Conservation (phyloP, 306 rosid genomes). For the Sindora glabra region DNA sequence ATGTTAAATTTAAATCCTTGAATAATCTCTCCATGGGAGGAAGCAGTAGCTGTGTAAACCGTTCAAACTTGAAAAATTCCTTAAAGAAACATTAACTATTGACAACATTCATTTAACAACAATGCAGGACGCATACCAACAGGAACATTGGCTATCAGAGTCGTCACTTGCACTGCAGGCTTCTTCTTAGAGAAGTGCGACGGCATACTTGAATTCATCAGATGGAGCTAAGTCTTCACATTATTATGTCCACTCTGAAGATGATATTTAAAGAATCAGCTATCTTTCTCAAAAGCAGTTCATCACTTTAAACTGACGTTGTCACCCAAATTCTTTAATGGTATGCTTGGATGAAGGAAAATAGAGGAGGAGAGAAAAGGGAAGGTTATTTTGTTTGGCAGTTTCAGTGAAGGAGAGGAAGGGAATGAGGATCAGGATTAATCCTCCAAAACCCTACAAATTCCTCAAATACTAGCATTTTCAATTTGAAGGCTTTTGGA, state of each 20-base stretch:
- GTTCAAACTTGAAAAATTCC: conserved; percentile 3
- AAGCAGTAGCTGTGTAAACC: background rate
- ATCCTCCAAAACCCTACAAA: too few relatives aligned
- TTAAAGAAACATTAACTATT: conserved; percentile 1
- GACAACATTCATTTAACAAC: too few relatives aligned
- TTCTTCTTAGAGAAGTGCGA: conserved; percentile 16
- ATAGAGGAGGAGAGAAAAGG: too few relatives aligned
- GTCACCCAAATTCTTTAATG: background rate
- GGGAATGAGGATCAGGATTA: too few relatives aligned
- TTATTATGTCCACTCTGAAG: conserved; percentile 31
- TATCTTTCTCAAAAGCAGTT: background rate
- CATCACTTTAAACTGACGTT: background rate
- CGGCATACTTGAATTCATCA: background rate
- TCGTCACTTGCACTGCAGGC: conserved; percentile 65
- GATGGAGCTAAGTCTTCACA: conserved; percentile 14
- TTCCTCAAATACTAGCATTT: too few relatives aligned
- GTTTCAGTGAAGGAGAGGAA: too few relatives aligned
- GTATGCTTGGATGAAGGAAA: too few relatives aligned
- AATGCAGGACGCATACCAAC: conserved; percentile 86
- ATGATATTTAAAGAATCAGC: conserved; percentile 15
- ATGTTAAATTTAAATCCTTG: too few relatives aligned
- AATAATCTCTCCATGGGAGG: background rate
- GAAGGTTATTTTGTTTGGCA: too few relatives aligned
- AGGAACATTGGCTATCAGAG: conserved; percentile 39
- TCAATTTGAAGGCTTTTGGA: too few relatives aligned